A percentile compares a stretch with the other conserved stretches of the same genome.
Evolutionary conservation across 2,329 filamentous ascomycete species (phyloP).

Genomic region (Gaeumannomyces sp.): DNA sequence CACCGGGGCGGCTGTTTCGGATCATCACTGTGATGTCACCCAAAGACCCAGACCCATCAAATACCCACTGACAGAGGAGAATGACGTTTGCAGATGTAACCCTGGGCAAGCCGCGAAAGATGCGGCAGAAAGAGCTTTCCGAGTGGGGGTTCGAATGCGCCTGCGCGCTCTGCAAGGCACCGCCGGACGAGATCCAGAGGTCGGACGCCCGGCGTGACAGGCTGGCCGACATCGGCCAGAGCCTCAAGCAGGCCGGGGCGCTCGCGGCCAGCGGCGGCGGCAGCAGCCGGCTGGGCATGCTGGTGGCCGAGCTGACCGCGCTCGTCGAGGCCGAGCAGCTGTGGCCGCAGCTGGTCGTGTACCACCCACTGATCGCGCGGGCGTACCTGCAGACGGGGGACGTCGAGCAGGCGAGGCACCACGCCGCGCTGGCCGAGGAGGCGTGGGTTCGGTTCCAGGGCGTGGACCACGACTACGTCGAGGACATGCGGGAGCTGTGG

Average conservation of each 20-base stretch:
- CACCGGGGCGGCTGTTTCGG: too few relatives aligned
- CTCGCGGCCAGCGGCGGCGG: background rate
- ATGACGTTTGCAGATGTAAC: constrained; percentile 17
- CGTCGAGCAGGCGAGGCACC: constrained; percentile 10
- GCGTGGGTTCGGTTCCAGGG: constrained; percentile 13
- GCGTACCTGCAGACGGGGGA: constrained; percentile 16
- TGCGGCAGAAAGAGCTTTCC: constrained; percentile 21
- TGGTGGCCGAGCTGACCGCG: constrained; percentile 17
- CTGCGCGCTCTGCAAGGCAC: constrained; percentile 27
- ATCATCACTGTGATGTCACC: too few relatives aligned
- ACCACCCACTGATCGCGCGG: constrained; percentile 19
- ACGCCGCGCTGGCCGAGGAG: constrained; percentile 14
- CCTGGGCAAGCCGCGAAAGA: constrained; percentile 19
- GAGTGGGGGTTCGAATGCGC: constrained; percentile 28
- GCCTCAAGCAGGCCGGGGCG: constrained; percentile 12
- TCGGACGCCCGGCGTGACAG: constrained; percentile 27
- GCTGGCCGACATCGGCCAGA: constrained; percentile 19
- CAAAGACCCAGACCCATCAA: too few relatives aligned
- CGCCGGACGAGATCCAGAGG: constrained; percentile 18
- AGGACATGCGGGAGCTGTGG: constrained; percentile 14
- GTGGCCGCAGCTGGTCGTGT: constrained; percentile 22
- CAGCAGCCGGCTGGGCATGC: constrained; percentile 6
- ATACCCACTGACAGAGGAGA: too few relatives aligned
- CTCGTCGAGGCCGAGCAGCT: constrained; percentile 21
- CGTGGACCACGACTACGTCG: constrained; percentile 15